Conservation (phyloP, 306 rosid genomes). For the Potentilla sterilis region DNA sequence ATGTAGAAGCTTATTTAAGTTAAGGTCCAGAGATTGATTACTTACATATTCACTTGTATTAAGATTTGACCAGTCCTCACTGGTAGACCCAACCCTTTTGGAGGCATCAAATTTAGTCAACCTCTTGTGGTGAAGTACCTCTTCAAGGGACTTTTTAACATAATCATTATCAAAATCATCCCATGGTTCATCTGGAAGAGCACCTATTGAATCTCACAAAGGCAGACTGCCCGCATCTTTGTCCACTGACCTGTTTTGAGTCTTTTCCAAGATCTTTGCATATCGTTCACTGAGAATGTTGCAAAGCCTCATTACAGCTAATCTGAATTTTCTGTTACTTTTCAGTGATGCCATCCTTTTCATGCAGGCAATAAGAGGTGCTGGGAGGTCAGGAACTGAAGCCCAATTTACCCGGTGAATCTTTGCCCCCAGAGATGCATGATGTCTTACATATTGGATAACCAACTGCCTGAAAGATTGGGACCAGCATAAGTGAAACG, state of each 20-base stretch:
- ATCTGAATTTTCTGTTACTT: slow-evolving; percentile 51
- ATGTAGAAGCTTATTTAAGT: background rate
- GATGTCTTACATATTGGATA: slow-evolving; percentile 78
- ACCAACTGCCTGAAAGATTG: slow-evolving; percentile 67
- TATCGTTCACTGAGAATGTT: slow-evolving; percentile 69
- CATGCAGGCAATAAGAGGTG: slow-evolving; percentile 61
- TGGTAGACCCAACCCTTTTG: slow-evolving; percentile 41
- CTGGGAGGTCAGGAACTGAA: slow-evolving; percentile 71
- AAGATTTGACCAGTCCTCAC: slow-evolving; percentile 53
- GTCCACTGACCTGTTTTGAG: slow-evolving; percentile 35
- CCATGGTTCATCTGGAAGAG: slow-evolving; percentile 61
- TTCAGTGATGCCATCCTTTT: slow-evolving; percentile 70
- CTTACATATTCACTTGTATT: slow-evolving; percentile 42
- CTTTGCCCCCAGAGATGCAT: slow-evolving; percentile 69
- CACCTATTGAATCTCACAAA: slow-evolving; percentile 36
- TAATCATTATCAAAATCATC: slow-evolving; percentile 64
- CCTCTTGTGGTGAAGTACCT: slow-evolving; percentile 65
- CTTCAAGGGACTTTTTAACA: slow-evolving; percentile 66
- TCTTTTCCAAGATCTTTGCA: slow-evolving; percentile 54
- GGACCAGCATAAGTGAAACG: slow-evolving; percentile 23
- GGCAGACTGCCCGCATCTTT: slow-evolving; percentile 46
- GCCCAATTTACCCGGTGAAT: slow-evolving; percentile 72
- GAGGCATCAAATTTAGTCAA: slow-evolving; percentile 63
- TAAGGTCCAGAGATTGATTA: background rate
- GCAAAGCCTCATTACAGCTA: slow-evolving; percentile 79